Base-by-base conservation (phyloP, 2,329 filamentous ascomycete genomes). In the Xylariaceae sp. region DNA sequence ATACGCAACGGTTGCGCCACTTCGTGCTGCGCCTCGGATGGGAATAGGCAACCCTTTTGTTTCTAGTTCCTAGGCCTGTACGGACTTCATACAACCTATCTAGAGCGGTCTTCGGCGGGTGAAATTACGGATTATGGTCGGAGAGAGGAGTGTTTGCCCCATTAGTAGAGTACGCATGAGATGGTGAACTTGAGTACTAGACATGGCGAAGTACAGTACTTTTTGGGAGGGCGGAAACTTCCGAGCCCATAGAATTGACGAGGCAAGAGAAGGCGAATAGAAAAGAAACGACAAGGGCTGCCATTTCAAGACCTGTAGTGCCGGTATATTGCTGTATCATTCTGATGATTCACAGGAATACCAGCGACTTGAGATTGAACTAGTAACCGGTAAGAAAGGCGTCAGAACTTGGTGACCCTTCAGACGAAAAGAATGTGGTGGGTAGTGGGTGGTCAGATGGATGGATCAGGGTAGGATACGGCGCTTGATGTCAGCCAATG, bases 401-500 rank as follows among this genome's bases (percentile, higher is more conserved):
- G 22, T 28, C 22, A 28, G 22, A 28, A 28, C 4, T 28, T 28
- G 22, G n/a, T n/a, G n/a, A 36, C 40, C 41, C 28, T 47, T 45
- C 34, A 42, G 41, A 41, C 11, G 43, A 45, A 43, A 51, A 51
- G 51, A 48, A 54, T n/a, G n/a, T n/a, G 22, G 45, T 38, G 31
- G 42, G 42, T 45, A 17, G 42, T 38, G 53, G 48, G 56, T 56
- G 54, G 56, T 58, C 52, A 57, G 57, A 59, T 53, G 51, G 22
- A n/a, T 16, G 51, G 22, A n/a, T 16, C 38, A 31, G 12, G 16
- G 45, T 42, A 45, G 39, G 42, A 54, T 47, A 54, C 43, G 47
- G 57, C 57, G 57, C 57, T 56, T 59, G 50, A 22, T 17, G n/a
- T 36, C 4, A n/a, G 17, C 57, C 50, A 59, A 59, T 54, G 36